Evolutionary conservation across 2,329 filamentous ascomycete genomes (phyloP), one percentile per base, ranked within the genome.

Genomic region (Alternaria alternata): DNA sequence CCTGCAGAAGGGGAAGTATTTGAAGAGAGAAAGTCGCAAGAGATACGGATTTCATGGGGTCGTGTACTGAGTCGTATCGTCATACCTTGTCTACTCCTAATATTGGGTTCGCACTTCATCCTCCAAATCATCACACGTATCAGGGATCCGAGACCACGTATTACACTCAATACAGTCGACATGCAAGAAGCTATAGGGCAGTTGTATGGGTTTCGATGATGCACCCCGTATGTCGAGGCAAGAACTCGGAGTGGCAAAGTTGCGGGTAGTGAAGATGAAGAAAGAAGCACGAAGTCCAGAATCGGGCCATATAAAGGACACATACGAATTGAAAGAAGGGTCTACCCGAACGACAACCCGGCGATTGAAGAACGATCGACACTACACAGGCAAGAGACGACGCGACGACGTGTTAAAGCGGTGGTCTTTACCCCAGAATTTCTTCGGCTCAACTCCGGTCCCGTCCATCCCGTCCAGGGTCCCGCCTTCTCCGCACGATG

Each of bases 11-110:
- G 20, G 11, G 14, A 34, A 32, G 20, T 8, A 12, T 30, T 36
- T 26, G 38, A 39, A 47, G 51, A 55, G n/a, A 57, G 11, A 18
- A 64, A 7, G 30, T 11, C 11, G 12, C 30, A 46, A 5, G 46
- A 34, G 22, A 26, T n/a, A 16, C n/a, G 9, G 18, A 46, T 62
- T 14, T 54, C 49, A 9, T 69, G 66, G 66, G 54, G 54, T 11
- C 47, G 61, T 2, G 22, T 66, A 38, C n/a, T 67, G 2, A 61
- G 63, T 24, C 52, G 60, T 7, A 38, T 62, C 24, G 39, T 65
- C 22, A 43, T 65, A 26, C 66, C 66, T 18, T 7, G 41, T 7
- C 20, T 65, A 22, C 48, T 67, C 7, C 11, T 59, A 4, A 36
- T 42, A 18, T 43, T 67, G 22, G 61, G 49, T n/a, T 41, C 54